Evolutionary conservation across 2,329 filamentous ascomycete genomes (phyloP).

Genomic region (Talaromyces piceae): DNA sequence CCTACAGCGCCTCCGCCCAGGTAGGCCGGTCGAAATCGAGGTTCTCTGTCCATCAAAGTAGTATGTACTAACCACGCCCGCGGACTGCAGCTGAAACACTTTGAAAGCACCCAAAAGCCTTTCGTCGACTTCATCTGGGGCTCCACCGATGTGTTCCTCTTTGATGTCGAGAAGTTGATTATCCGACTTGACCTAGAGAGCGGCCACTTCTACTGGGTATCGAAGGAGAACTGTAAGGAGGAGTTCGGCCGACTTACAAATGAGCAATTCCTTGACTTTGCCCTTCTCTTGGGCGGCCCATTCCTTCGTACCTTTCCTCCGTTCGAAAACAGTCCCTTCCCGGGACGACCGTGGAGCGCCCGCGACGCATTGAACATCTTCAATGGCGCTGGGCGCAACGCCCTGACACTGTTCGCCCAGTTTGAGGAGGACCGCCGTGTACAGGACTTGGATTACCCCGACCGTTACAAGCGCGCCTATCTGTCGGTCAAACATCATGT

Average conservation of each 20-base stretch:
- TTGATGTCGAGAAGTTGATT: constrained; percentile 71
- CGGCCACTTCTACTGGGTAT: constrained; percentile 55
- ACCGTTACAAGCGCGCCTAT: constrained; percentile 78
- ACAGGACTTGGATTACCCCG: constrained; percentile 67
- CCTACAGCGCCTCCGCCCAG: constrained; percentile 82
- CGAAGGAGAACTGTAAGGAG: constrained; percentile 63
- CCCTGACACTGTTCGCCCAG: constrained; percentile 65
- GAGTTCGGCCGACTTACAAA: constrained; percentile 58
- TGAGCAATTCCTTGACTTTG: constrained; percentile 72
- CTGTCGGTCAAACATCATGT: constrained; percentile 85
- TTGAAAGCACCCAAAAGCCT: constrained; percentile 62
- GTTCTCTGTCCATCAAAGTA: background rate
- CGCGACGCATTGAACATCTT: constrained; percentile 73
- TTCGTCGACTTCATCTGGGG: constrained; percentile 71
- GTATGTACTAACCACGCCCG: constrained; percentile 5
- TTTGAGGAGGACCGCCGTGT: constrained; percentile 72
- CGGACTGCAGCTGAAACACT: constrained; percentile 56
- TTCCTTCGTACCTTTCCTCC: constrained; percentile 75
- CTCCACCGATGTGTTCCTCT: constrained; percentile 75
- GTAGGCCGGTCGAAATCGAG: constrained; percentile 38
- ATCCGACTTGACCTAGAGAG: constrained; percentile 49
- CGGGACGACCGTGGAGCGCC: constrained; percentile 52
- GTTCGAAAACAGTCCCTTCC: constrained; percentile 56
- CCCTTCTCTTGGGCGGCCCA: constrained; percentile 73
- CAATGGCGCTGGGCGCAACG: constrained; percentile 56